Evolutionary conservation across 73 alveolate genomes (phyloP).

Genomic region (Blepharisma stoltei): DNA sequence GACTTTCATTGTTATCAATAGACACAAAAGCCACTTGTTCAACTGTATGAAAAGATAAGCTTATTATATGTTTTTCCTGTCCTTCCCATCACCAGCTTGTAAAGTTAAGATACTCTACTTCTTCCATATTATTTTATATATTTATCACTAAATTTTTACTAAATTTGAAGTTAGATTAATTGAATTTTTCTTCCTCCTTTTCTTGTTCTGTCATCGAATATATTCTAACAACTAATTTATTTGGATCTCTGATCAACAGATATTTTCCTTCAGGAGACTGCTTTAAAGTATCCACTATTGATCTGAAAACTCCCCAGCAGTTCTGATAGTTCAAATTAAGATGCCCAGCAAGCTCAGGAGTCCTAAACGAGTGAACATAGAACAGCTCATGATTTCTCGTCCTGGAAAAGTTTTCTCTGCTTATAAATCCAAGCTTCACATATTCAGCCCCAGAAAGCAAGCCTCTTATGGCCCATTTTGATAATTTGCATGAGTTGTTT

Average conservation of each 20-base stretch:
- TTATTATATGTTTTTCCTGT: neutral
- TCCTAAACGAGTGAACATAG: constrained; percentile 32
- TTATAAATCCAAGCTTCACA: constrained; percentile 42
- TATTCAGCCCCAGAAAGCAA: constrained; percentile 36
- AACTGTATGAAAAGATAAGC: neutral
- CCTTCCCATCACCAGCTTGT: constrained; percentile 22
- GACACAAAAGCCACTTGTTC: neutral
- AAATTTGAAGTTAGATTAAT: too few species aligned
- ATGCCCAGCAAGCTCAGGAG: constrained; percentile 28
- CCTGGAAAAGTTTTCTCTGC: constrained; percentile 31
- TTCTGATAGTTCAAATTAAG: constrained; percentile 31
- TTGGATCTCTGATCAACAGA: constrained; percentile 37
- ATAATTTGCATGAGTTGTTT: constrained; percentile 43
- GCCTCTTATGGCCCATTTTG: constrained; percentile 45
- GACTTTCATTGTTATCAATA: neutral
- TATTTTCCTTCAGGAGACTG: constrained; percentile 40
- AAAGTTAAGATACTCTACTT: neutral
- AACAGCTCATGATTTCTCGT: constrained; percentile 33
- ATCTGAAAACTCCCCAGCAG: constrained; percentile 37
- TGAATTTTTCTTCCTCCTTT: neutral
- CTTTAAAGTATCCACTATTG: constrained; percentile 36
- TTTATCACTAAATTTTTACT: neutral
- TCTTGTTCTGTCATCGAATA: constrained; percentile 30
- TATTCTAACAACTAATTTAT: constrained; percentile 38
- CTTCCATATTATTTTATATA: too few species aligned